These are phyloP conservation scores for Paraphoma chrysanthemicola DNA, from an alignment of 2,329 filamentous ascomycete genomes.

Conservation along the genomic window DNA sequence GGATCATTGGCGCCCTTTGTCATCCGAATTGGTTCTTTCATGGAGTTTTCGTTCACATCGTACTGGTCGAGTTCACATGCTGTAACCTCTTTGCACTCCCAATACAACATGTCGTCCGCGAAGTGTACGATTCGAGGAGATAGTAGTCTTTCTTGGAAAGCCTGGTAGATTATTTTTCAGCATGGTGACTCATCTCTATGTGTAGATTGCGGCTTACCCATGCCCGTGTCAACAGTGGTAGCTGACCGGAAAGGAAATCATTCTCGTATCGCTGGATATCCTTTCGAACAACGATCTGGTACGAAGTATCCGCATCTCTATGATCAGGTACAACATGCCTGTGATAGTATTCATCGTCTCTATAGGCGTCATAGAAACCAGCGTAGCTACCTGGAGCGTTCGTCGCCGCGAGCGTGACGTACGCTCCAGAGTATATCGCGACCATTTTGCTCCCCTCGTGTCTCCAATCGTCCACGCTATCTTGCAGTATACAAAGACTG, in stretches of 20 bases:
- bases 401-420: not conserved
- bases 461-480: not conserved
- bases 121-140: slow-evolving; percentile 17
- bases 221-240: not conserved
- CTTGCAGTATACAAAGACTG: slow-evolving; percentile 8
- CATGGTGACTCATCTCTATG: not conserved
- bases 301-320: not conserved
- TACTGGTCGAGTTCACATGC: not conserved
- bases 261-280: not conserved
- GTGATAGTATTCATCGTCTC: not conserved
- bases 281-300: not conserved
- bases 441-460: not conserved
- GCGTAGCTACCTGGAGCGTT: not conserved
- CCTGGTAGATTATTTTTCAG: not conserved
- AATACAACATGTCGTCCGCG: slow-evolving; percentile 5
- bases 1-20: not conserved
- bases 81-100: slow-evolving; percentile 7
- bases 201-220: not conserved
- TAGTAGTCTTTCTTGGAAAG: slow-evolving; percentile 17
- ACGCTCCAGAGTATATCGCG: not conserved
- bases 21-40: not conserved
- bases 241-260: not conserved
- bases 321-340: not conserved
- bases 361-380: not conserved
- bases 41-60: not conserved